phyloP scores from a whole-genome alignment of 2,329 filamentous ascomycete genomes.

The Pochonia chlamydosporia region DNA sequence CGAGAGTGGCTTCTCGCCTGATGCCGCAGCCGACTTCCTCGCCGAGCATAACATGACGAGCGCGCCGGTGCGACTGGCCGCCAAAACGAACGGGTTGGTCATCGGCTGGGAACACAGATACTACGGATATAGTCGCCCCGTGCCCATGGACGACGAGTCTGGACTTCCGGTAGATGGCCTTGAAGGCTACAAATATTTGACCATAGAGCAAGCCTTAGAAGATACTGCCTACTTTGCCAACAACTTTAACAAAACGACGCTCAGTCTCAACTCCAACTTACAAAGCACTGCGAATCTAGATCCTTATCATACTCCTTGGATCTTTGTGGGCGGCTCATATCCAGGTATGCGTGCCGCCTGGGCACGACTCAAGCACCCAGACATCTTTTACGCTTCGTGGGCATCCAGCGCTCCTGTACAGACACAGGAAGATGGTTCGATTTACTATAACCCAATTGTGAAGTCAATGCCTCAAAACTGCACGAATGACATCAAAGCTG shows the following conservation, averaged over 20 bases:
- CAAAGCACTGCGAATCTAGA: constrained; percentile 22
- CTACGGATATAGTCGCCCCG: constrained; percentile 18
- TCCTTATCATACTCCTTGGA: constrained; percentile 41
- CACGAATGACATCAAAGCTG: constrained; percentile 37
- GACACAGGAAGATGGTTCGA: constrained; percentile 38
- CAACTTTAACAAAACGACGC: constrained; percentile 23
- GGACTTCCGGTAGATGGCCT: constrained; percentile 8
- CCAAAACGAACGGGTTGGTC: constrained; percentile 14
- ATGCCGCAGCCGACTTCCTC: constrained; percentile 8
- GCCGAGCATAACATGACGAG: constrained; percentile 8
- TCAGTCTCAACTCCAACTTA: constrained; percentile 31
- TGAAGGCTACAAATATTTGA: constrained; percentile 16
- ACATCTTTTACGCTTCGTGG: constrained; percentile 45
- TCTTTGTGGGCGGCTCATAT: constrained; percentile 46
- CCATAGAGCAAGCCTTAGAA: constrained; percentile 20
- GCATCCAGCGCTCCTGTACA: constrained; percentile 44
- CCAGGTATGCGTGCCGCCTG: constrained; percentile 44
- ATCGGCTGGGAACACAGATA: constrained; percentile 20
- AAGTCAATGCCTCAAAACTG: constrained; percentile 42
- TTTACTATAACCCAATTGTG: constrained; percentile 42
- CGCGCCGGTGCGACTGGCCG: constrained; percentile 14
- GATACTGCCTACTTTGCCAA: constrained; percentile 24
- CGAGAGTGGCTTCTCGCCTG: constrained; percentile 11
- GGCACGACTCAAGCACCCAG: constrained; percentile 38
- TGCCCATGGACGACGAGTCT: constrained; percentile 11